Evolutionary conservation across 2,329 filamentous ascomycete genomes (phyloP), one percentile per base, ranked within the genome.

Genomic region (Incumbomyces delicatus): DNA sequence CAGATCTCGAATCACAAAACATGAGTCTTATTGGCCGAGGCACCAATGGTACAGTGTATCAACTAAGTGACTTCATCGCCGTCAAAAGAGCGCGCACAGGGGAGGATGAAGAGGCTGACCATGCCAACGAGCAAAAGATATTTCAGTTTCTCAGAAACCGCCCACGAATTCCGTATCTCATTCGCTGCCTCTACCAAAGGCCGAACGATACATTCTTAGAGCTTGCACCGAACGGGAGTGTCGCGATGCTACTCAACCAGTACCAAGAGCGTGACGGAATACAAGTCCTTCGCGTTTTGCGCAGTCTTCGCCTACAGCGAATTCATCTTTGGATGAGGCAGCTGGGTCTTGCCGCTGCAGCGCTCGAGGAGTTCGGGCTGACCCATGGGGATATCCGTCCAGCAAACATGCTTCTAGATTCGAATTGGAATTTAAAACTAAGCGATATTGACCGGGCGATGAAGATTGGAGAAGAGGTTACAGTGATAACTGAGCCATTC

Each of bases 311-410:
- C 39, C 30, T 39, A 29, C 12, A 34, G 32, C 36, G 50, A 17
- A 37, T 53, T 32, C 18, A 50, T 20, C 45, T 34, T 48, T 65
- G 56, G 61, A 62, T 62, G 55, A 62, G 60, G 31, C 50, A 61
- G 20, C 57, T 64, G 22, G 50, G 60, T 38, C 55, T 58, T 51
- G 61, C 54, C 10, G 54, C 61, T 39, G 58, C 60, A 49, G 62
- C 62, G 40, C 44, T 64, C 0, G 61, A 62, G 53, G 61, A 58
- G 0, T 53, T 63, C n/a, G 55, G 59, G 16, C 60, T 64, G 36
- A 57, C 59, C 1, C 55, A 65, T 51, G 57, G 58, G 34, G 58
- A 64, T 16, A 44, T 65, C 44, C 55, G 58, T 47, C 57, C 62
- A 14, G 53, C 62, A 30, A 62, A 63, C 56, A 50, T 54, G 27